These are phyloP conservation scores for Oryza punctata DNA, from an alignment of 176 grass and related monocot genomes.

Conservation along the genomic window DNA sequence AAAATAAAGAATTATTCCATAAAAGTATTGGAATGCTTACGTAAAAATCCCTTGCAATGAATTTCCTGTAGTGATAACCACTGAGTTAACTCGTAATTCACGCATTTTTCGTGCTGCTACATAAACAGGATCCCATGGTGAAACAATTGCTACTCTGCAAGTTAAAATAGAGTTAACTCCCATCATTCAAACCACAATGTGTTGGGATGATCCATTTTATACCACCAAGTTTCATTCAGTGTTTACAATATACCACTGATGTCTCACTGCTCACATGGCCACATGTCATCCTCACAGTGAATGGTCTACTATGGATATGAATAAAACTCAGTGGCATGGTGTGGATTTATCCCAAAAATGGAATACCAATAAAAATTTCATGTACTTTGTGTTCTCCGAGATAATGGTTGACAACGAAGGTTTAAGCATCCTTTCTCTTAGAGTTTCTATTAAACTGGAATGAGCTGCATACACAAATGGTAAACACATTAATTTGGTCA, in stretches of 20 bases:
- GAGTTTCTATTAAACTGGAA: conserved; percentile 69
- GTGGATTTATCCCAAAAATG: background rate
- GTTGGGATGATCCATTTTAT: background rate
- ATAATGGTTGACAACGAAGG: conserved; percentile 82
- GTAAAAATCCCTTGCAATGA: conserved; percentile 83
- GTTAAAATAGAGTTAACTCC: conserved; percentile 23
- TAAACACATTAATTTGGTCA: conserved; percentile 27
- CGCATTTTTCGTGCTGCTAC: conserved; percentile 87
- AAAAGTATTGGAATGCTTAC: conserved; percentile 48
- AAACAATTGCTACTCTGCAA: conserved; percentile 77
- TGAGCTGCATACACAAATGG: conserved; percentile 63
- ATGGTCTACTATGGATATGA: background rate
- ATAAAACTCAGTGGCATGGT: background rate
- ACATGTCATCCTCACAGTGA: background rate
- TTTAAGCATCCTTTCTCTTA: conserved; percentile 91
- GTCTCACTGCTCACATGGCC: background rate
- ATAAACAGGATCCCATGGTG: conserved; percentile 85
- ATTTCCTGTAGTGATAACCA: conserved; percentile 73
- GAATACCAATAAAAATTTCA: conserved; percentile 7
- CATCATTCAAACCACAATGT: conserved; percentile 16
- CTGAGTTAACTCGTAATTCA: conserved; percentile 77
- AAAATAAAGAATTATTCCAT: background rate
- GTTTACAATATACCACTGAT: background rate
- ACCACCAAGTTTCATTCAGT: background rate
- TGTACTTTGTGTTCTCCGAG: conserved; percentile 80